phyloP scores from a whole-genome alignment of 257 asterid species.

The Capsicum rhomboideum region DNA sequence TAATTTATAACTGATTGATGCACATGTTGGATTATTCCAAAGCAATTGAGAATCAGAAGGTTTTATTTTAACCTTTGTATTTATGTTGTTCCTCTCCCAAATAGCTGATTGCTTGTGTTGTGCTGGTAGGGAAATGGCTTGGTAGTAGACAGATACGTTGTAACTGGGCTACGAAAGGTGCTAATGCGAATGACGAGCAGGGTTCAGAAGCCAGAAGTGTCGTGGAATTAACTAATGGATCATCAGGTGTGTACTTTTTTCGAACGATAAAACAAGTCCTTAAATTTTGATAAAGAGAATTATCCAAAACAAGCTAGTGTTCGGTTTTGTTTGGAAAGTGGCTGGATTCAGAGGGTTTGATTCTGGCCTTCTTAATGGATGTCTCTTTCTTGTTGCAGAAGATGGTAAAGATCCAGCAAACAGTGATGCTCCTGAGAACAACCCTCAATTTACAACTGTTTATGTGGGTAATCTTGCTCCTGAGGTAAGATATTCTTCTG shows the following conservation, averaged over 20 bases:
- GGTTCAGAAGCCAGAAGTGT: slow-evolving; percentile 70
- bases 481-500: slow-evolving; percentile 39
- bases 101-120: neutral
- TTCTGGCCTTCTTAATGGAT: neutral
- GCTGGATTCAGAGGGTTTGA: neutral
- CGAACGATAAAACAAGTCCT: neutral
- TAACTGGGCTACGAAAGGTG: slow-evolving; percentile 97
- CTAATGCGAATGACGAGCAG: slow-evolving; percentile 65
- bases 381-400: slow-evolving; percentile 37
- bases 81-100: neutral
- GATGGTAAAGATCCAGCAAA: slow-evolving; percentile 70
- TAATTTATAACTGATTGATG: neutral
- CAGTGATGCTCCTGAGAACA: slow-evolving; percentile 81
- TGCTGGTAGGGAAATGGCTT: slow-evolving; percentile 71
- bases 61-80: neutral
- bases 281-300: neutral
- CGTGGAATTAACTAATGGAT: slow-evolving; percentile 68
- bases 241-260: slow-evolving; percentile 43
- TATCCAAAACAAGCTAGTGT: neutral
- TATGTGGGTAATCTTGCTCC: slow-evolving; percentile 96
- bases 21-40: neutral
- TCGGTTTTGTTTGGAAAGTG: neutral
- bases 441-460: slow-evolving; percentile 81
- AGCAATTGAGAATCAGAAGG: neutral
- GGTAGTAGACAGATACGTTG: slow-evolving; percentile 96